Conservation (phyloP, 192 early-diverging fungal species). For the Backusella circina region DNA sequence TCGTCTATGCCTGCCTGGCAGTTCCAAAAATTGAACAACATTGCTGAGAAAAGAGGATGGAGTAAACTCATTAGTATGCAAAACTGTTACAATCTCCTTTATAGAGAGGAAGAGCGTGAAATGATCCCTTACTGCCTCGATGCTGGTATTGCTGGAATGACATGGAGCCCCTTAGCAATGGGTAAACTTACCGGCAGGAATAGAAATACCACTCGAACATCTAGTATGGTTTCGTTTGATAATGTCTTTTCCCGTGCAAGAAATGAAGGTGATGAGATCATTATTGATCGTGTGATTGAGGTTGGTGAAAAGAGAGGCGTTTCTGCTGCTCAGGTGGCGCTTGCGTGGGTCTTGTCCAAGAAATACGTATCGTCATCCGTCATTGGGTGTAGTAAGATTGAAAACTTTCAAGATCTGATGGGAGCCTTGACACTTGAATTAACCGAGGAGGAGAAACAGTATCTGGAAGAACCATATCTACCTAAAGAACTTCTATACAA, state of each 20-base stretch:
- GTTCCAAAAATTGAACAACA: conserved; percentile 38
- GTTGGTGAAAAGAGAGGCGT: conserved; percentile 18
- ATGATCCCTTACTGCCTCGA: conserved; percentile 47
- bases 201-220: neutral
- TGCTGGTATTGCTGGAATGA: conserved; percentile 38
- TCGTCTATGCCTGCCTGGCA: conserved; percentile 40
- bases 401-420: conserved; percentile 20
- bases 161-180: conserved; percentile 48
- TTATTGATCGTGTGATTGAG: conserved; percentile 20
- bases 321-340: conserved; percentile 21
- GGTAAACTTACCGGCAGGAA: conserved; percentile 37
- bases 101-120: conserved; percentile 58
- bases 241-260: neutral
- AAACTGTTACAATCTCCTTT: conserved; percentile 36
- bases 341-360: conserved; percentile 28
- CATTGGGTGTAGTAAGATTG: conserved; percentile 17
- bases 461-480: conserved; percentile 17
- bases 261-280: neutral
- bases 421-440: conserved; percentile 13
- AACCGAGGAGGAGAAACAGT: conserved; percentile 16
- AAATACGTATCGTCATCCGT: conserved; percentile 12
- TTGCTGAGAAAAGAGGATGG: conserved; percentile 51
- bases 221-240: neutral
- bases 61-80: conserved; percentile 49
- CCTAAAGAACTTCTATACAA: neutral